Conservation (phyloP, 441 rosid genomes). For the Jatropha multifida region DNA sequence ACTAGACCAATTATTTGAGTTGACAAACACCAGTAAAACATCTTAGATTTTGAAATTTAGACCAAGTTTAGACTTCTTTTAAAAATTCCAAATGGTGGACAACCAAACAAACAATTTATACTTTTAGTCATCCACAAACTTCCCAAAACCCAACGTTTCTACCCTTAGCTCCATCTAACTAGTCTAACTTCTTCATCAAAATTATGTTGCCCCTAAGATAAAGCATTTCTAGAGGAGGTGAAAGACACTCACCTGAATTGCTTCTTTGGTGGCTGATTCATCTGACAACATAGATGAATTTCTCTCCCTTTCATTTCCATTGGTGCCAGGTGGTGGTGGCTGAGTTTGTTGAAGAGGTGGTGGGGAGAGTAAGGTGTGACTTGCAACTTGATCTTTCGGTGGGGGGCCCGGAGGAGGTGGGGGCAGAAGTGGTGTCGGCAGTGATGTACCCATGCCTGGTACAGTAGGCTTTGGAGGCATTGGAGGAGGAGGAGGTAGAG, state of each 20-base stretch:
- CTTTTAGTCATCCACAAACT: background rate
- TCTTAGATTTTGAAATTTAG: background rate
- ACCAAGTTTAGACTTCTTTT: background rate
- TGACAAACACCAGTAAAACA: background rate
- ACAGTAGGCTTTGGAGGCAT: conserved; percentile 63
- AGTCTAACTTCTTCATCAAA: background rate
- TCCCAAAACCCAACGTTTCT: background rate
- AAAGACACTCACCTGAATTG: conserved; percentile 42
- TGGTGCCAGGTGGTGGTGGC: conserved; percentile 64
- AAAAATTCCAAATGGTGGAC: background rate
- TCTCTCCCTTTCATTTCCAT: conserved; percentile 45
- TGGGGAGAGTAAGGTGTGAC: conserved; percentile 62
- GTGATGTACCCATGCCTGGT: conserved; percentile 41
- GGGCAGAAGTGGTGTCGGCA: conserved; percentile 66
- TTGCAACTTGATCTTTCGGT: conserved; percentile 55
- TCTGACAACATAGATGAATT: conserved; percentile 40
- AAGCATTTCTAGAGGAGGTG: conserved; percentile 5
- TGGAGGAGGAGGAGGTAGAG: conserved; percentile 84
- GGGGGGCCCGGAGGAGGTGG: conserved; percentile 97
- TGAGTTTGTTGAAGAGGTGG: conserved; percentile 60
- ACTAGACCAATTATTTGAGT: background rate
- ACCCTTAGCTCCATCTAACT: background rate
- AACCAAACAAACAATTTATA: background rate
- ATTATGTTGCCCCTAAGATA: background rate
- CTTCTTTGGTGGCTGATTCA: conserved; percentile 46